A percentile compares a stretch with the other conserved stretches of the same genome.
Conservation (phyloP, 1,284 basidiomycete genomes). For the Ganoderma meredithae region DNA sequence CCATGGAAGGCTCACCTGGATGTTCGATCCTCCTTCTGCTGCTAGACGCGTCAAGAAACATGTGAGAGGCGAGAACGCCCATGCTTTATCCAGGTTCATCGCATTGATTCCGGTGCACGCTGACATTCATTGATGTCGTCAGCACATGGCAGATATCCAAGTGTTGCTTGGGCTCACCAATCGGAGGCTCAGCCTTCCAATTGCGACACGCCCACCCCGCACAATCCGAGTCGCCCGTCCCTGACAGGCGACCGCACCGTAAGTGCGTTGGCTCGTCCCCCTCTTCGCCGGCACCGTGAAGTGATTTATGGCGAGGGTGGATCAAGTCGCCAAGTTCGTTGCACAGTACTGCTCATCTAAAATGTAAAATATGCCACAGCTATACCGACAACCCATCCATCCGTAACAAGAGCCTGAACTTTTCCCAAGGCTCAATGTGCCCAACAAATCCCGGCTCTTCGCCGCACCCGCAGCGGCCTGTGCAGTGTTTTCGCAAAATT, state of each 20-base stretch:
- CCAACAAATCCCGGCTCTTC: not conserved
- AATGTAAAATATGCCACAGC: no score
- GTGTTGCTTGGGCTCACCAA: constrained; percentile 6
- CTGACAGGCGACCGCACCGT: constrained; percentile 17
- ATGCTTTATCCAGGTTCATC: no score
- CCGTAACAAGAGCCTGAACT: not conserved
- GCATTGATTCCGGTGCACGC: no score
- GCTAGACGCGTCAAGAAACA: no score
- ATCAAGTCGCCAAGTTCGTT: no score
- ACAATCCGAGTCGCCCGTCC: constrained; percentile 20
- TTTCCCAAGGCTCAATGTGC: not conserved
- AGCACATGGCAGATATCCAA: no score
- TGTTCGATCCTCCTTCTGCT: no score
- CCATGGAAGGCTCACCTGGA: no score
- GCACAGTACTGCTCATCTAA: no score
- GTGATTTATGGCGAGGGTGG: constrained; percentile 1
- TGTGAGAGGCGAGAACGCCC: no score
- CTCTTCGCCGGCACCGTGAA: not conserved
- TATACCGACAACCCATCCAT: not conserved
- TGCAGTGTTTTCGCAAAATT: constrained; percentile 32
- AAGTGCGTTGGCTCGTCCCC: constrained; percentile 19
- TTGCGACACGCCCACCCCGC: constrained; percentile 21
- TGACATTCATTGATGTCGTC: no score
- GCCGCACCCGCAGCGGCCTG: not conserved
- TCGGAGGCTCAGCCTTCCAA: constrained; percentile 19